These are phyloP conservation scores for Claviceps africana DNA, from an alignment of 2,329 filamentous ascomycete species.

Conservation along the genomic window DNA sequence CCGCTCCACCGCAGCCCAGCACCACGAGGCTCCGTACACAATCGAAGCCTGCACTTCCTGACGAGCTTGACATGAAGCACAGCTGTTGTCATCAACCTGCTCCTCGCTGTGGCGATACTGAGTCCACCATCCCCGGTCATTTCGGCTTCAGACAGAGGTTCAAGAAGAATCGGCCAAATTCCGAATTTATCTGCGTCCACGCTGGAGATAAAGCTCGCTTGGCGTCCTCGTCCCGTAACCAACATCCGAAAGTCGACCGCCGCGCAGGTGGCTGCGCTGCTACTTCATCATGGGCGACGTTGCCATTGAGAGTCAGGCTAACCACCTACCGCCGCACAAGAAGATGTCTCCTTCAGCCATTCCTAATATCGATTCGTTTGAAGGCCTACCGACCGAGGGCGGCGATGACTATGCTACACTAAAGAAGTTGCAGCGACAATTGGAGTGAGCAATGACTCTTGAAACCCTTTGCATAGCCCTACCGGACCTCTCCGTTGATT, in stretches of 20 bases:
- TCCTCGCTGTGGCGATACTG: neutral
- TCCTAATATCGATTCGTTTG: slow-evolving; percentile 79
- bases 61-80: neutral
- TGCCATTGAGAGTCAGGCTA: slow-evolving; percentile 67
- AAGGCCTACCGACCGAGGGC: slow-evolving; percentile 66
- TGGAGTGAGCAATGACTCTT: slow-evolving; percentile 51
- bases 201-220: neutral
- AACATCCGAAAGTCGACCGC: neutral
- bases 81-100: neutral
- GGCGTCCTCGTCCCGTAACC: neutral
- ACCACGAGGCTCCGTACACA: slow-evolving; percentile 4
- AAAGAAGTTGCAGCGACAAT: slow-evolving; percentile 91
- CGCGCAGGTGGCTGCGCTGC: slow-evolving; percentile 2
- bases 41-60: neutral
- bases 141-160: neutral
- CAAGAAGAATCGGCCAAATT: neutral
- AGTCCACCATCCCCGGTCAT: neutral
- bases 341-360: slow-evolving; percentile 69
- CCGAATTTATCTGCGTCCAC: neutral
- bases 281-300: slow-evolving; percentile 65
- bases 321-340: slow-evolving; percentile 62
- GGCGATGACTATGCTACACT: slow-evolving; percentile 88
- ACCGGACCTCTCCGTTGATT: neutral
- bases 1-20: neutral
- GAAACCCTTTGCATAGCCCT: neutral